Conservation (phyloP, 2,329 filamentous ascomycete genomes). For the Colletotrichum tanaceti region DNA sequence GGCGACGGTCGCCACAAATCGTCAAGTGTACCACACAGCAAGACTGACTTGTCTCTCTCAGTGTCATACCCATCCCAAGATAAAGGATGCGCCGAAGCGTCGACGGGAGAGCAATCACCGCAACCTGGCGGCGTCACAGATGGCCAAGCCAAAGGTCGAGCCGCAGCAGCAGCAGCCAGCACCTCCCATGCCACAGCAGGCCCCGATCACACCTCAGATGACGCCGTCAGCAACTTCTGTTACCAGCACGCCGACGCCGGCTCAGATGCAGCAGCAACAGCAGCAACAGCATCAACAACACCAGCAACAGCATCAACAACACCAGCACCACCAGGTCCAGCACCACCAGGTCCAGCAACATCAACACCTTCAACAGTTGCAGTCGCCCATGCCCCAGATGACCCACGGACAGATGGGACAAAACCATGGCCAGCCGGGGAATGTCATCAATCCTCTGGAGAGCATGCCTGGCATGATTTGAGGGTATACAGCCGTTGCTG, state of each 20-base stretch:
- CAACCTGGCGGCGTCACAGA: conserved; percentile 54
- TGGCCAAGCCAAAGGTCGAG: conserved; percentile 62
- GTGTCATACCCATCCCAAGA: conserved; percentile 79
- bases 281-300: conserved; percentile 47
- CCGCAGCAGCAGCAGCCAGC: conserved; percentile 35
- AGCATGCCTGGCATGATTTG: conserved; percentile 42
- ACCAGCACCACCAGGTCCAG: conserved; percentile 41
- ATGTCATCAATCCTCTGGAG: conserved; percentile 36
- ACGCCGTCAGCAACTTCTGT: conserved; percentile 52
- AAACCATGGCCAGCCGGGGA: conserved; percentile 26
- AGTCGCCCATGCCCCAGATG: conserved; percentile 42
- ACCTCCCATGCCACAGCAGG: conserved; percentile 43
- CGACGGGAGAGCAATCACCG: conserved; percentile 71
- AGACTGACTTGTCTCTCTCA: conserved; percentile 46
- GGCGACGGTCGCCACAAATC: not conserved
- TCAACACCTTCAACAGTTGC: conserved; percentile 43
- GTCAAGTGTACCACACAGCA: conserved; percentile 41
- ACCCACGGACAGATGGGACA: conserved; percentile 40
- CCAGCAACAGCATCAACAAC: conserved; percentile 43
- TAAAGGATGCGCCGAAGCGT: conserved; percentile 77
- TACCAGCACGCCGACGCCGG: conserved; percentile 54
- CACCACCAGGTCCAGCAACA: conserved; percentile 42
- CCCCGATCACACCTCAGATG: conserved; percentile 58
- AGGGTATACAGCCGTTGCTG: not conserved
- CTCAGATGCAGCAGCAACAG: conserved; percentile 44